phyloP scores from a whole-genome alignment of 2,329 filamentous ascomycete species.

The Trichoderma brevicompactum region DNA sequence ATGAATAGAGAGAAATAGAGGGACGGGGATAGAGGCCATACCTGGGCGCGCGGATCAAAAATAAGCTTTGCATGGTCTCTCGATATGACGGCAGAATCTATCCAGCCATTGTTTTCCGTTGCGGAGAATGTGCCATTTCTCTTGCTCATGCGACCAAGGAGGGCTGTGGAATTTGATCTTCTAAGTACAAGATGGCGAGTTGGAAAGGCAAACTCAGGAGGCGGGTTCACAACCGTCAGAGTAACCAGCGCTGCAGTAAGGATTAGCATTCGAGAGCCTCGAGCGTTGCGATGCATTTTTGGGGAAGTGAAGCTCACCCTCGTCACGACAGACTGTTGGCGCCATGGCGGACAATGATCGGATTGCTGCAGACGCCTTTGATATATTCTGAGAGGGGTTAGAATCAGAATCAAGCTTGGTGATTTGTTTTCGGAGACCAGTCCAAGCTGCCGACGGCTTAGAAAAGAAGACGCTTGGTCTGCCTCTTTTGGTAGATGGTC shows the following conservation, averaged over 20 bases:
- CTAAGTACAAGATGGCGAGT: constrained; percentile 42
- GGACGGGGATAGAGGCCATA: constrained; percentile 39
- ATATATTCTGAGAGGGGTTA: neutral
- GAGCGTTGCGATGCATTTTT: neutral
- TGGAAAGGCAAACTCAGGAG: constrained; percentile 33
- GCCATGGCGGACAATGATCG: neutral
- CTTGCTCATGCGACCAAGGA: constrained; percentile 53
- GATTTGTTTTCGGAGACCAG: neutral
- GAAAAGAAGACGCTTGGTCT: neutral
- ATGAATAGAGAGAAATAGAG: neutral
- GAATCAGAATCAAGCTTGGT: neutral
- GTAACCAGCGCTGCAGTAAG: constrained; percentile 39
- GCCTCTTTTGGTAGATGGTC: neutral
- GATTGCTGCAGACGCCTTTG: neutral
- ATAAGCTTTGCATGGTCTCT: constrained; percentile 64
- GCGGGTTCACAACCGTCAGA: constrained; percentile 36
- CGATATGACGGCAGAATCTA: constrained; percentile 74
- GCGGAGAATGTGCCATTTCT: constrained; percentile 41
- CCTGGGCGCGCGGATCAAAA: constrained; percentile 51
- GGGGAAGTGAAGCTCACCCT: constrained; percentile 21
- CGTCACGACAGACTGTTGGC: neutral
- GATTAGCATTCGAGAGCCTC: neutral
- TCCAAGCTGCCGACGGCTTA: neutral
- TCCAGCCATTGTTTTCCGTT: constrained; percentile 63
- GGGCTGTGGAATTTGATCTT: constrained; percentile 36